Base-by-base conservation (phyloP, 2,329 filamentous ascomycete genomes). In the Dissoconium aciculare region DNA sequence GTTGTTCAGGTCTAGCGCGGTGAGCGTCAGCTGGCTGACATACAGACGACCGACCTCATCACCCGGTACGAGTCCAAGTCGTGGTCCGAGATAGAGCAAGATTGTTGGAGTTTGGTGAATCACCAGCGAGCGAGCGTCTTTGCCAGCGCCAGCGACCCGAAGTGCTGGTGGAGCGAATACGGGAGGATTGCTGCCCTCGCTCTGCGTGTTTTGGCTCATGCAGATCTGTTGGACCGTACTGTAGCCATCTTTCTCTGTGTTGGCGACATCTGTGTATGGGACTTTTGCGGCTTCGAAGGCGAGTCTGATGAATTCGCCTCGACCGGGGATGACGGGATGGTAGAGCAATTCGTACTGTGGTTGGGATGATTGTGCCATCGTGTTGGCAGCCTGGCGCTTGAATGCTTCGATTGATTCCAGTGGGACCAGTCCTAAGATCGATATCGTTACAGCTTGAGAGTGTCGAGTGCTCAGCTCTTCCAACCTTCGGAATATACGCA, bases 81-180 rank as follows among this genome's bases (percentile, higher is more conserved):
- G 64, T 0, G 66, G 64, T 0, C 67, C 76, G 0, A 87, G 60
- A 52, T 84, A 87, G 5, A 72, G 53, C 11, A 85, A 60, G 43
- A 87, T 83, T 49, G 74, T 80, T 21, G 78, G 62, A 2, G 75
- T 78, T 56, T 87, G 80, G 48, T 58, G 66, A 43, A 87, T 64
- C 25, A 72, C 26, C 5, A 84, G 54, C n/a, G 19, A n/a, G 24
- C 66, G 56, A 8, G 46, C 49, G 36, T 71, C 74, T 39, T 74
- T 63, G 37, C 53, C 54, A 25, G 56, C 57, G 15, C 61, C 66
- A 15, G 58, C 58, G 19, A 69, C 47, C 17, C 61, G 57, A 12
- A 87, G 67, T 3, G 74, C 64, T 0, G 80, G 80, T 1, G 76
- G 73, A 0, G 78, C 74, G 27, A 79, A 62, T 5, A 65, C 50